These are phyloP conservation scores for Stemphylium lycopersici DNA, from an alignment of 2,329 filamentous ascomycete genomes.

Conservation along the genomic window DNA sequence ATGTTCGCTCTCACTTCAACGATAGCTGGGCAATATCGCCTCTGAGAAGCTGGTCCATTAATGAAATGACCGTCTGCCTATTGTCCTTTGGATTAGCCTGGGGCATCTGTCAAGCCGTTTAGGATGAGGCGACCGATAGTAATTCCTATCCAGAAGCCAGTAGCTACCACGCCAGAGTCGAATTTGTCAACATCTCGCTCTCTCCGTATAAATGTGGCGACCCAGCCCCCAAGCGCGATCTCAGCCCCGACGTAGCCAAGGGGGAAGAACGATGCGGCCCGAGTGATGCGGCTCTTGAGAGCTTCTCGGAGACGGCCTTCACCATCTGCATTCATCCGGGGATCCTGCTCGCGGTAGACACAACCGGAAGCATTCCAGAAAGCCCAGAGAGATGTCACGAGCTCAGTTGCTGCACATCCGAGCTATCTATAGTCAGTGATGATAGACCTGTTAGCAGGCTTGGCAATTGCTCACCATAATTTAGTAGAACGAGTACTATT, in stretches of 20 bases:
- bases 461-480: too few relatives aligned
- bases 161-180: too few relatives aligned
- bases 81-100: too few relatives aligned
- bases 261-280: conserved; percentile 73
- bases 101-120: too few relatives aligned
- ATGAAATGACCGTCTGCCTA: too few relatives aligned
- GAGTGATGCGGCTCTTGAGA: conserved; percentile 61
- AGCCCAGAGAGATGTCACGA: conserved; percentile 56
- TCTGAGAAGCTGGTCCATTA: too few relatives aligned
- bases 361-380: conserved; percentile 68
- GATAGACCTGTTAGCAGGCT: too few relatives aligned
- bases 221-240: conserved; percentile 76
- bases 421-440: background rate
- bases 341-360: conserved; percentile 59
- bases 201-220: conserved; percentile 80
- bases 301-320: conserved; percentile 57
- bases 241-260: conserved; percentile 79
- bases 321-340: conserved; percentile 45
- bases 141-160: too few relatives aligned
- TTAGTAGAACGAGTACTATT: too few relatives aligned
- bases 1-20: too few relatives aligned
- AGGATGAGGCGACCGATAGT: too few relatives aligned
- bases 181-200: conserved; percentile 72
- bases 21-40: too few relatives aligned
- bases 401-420: conserved; percentile 62